phyloP scores from a whole-genome alignment of 2,329 filamentous ascomycete species.

The Paraconiothyrium sp. region DNA sequence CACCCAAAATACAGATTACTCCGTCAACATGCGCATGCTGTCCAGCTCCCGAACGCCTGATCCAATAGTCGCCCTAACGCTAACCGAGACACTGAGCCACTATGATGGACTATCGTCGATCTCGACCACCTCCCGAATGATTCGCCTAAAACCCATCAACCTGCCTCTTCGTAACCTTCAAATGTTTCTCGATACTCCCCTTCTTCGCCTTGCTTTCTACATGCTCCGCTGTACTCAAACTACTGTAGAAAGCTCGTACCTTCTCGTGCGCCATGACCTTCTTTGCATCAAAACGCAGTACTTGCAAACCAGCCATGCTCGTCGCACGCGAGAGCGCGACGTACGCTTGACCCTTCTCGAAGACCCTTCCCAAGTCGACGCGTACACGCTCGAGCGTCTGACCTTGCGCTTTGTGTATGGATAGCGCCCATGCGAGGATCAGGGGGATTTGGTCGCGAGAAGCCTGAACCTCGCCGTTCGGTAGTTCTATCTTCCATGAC shows the following conservation, averaged over 20 bases:
- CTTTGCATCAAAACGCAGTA: constrained; percentile 83
- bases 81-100: no score
- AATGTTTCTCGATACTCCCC: constrained; percentile 41
- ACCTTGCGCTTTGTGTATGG: constrained; percentile 97
- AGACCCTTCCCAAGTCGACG: constrained; percentile 89
- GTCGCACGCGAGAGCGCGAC: constrained; percentile 95
- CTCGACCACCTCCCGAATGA: no score
- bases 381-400: constrained; percentile 94
- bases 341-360: constrained; percentile 98
- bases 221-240: constrained; percentile 76
- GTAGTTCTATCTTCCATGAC: constrained; percentile 96
- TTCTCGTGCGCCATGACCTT: constrained; percentile 95
- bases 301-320: constrained; percentile 84
- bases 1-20: no score
- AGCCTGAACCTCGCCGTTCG: constrained; percentile 91
- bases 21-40: no score
- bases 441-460: constrained; percentile 79
- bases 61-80: no score
- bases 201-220: constrained; percentile 47
- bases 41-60: no score
- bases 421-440: constrained; percentile 95
- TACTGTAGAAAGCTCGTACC: constrained; percentile 85
- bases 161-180: constrained; percentile 34
- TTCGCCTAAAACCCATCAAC: background rate
- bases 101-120: no score